Percentiles rank a stretch among this genome's conserved stretches.
phyloP scores from a whole-genome alignment of 108 stramenopile genomes.

The Cyclotella baltica region DNA sequence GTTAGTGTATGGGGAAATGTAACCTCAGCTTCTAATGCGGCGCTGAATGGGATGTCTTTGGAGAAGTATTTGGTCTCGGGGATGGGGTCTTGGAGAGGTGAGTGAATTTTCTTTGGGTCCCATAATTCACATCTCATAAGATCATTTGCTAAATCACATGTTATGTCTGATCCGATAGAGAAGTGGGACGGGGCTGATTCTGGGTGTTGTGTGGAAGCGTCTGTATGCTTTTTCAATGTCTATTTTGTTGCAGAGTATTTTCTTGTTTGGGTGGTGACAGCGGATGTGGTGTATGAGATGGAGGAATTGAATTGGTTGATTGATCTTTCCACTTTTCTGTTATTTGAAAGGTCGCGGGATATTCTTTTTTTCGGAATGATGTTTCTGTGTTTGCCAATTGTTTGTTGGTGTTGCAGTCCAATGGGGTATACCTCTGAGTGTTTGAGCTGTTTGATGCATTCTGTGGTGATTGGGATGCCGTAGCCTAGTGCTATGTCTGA shows the following conservation, averaged over 20 bases:
- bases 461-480: slow-evolving; percentile 12
- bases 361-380: slow-evolving; percentile 34
- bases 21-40: slow-evolving; percentile 11
- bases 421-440: slow-evolving; percentile 29
- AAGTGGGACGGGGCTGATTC: slow-evolving; percentile 15
- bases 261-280: slow-evolving; percentile 9
- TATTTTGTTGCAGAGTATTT: slow-evolving; percentile 20
- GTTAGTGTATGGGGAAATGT: background rate
- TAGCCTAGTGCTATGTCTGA: slow-evolving; percentile 10
- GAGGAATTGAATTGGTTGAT: slow-evolving; percentile 23
- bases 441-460: slow-evolving; percentile 14
- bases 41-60: background rate
- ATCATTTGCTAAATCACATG: slow-evolving; percentile 23
- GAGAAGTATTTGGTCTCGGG: background rate
- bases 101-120: background rate
- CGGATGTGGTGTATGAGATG: slow-evolving; percentile 27
- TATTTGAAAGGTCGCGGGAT: slow-evolving; percentile 17
- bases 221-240: slow-evolving; percentile 33
- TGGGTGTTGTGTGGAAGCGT: slow-evolving; percentile 10
- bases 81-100: background rate
- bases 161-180: slow-evolving; percentile 21
- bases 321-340: background rate
- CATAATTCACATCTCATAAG: slow-evolving; percentile 12
- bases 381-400: slow-evolving; percentile 12
- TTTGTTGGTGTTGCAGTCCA: slow-evolving; percentile 16